These are phyloP conservation scores for Arthromyces matolae DNA, from an alignment of 768 basidiomycete species.

Conservation along the genomic window DNA sequence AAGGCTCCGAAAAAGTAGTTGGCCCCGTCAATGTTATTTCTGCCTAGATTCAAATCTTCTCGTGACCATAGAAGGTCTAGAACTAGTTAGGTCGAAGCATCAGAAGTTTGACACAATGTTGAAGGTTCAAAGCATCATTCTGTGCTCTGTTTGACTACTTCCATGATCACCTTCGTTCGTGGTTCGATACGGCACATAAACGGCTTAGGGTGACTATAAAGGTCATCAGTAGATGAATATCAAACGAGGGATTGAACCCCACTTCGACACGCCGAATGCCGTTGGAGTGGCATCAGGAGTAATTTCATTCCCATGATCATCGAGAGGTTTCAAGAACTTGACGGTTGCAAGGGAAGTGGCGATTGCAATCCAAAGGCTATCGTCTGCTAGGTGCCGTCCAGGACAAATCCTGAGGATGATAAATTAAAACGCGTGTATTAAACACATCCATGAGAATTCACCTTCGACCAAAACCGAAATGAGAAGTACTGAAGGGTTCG, in stretches of 20 bases:
- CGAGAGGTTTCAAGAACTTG: constrained; percentile 6
- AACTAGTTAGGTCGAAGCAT: too few relatives aligned
- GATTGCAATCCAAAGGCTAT: constrained; percentile 27
- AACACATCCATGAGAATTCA: too few relatives aligned
- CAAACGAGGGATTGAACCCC: neutral
- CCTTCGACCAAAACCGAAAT: constrained; percentile 18
- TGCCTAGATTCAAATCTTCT: too few relatives aligned
- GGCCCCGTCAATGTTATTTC: too few relatives aligned
- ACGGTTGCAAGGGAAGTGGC: constrained; percentile 12
- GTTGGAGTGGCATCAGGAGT: constrained; percentile 5
- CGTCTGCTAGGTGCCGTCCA: constrained; percentile 38
- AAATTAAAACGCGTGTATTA: too few relatives aligned
- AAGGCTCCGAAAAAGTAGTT: too few relatives aligned
- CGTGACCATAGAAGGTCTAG: too few relatives aligned
- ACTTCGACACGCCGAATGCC: constrained; percentile 1
- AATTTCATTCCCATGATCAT: constrained; percentile 14
- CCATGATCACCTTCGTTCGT: constrained; percentile 12
- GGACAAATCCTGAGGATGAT: constrained; percentile 26
- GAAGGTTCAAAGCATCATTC: neutral
- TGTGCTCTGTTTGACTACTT: neutral
- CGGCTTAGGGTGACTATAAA: constrained; percentile 21
- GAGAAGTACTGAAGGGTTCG: constrained; percentile 11
- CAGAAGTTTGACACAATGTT: too few relatives aligned
- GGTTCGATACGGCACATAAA: constrained; percentile 24
- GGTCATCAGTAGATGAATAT: neutral